A percentile compares a stretch with the other conserved stretches of the same genome.
phyloP scores from a whole-genome alignment of 1,139 yeast genomes.

The Suhomyces choctaworum region DNA sequence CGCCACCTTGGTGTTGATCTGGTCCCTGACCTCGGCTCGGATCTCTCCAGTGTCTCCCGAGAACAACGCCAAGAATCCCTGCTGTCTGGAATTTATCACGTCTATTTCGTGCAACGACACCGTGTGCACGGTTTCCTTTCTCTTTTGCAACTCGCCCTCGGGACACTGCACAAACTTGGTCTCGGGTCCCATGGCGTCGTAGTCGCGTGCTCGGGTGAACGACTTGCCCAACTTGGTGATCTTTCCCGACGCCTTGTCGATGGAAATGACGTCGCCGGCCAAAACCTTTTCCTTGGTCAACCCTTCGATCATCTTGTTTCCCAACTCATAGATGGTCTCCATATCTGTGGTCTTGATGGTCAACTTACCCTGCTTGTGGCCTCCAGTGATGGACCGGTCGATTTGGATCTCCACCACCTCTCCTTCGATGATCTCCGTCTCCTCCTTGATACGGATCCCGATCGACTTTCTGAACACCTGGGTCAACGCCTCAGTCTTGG shows the following conservation, averaged over 20 bases:
- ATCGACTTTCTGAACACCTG: constrained; percentile 95
- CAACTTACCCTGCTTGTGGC: constrained; percentile 96
- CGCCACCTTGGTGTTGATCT: constrained; percentile 92
- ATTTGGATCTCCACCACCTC: constrained; percentile 98
- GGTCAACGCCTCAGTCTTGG: constrained; percentile 93
- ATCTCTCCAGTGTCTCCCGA: constrained; percentile 98
- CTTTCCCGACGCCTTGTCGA: constrained; percentile 94
- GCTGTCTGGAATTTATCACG: constrained; percentile 96
- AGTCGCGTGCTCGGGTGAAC: constrained; percentile 93
- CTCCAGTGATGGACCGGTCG: constrained; percentile 94
- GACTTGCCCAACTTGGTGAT: constrained; percentile 94
- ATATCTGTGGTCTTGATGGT: constrained; percentile 98
- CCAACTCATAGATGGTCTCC: constrained; percentile 98
- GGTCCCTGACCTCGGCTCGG: constrained; percentile 93
- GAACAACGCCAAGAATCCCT: constrained; percentile 93
- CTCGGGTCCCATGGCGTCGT: constrained; percentile 99
- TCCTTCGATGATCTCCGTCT: constrained; percentile 96
- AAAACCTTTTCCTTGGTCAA: constrained; percentile 91
- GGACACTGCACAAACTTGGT: constrained; percentile 98
- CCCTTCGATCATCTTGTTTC: constrained; percentile 96
- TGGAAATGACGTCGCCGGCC: constrained; percentile 96
- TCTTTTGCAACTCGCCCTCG: constrained; percentile 95
- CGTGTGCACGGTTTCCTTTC: constrained; percentile 94
- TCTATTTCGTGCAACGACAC: constrained; percentile 97
- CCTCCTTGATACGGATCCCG: constrained; percentile 94